Evolutionary conservation across 306 rosid genomes (phyloP), one percentile per base, ranked within the genome.

Genomic region (Cajanus cajan): DNA sequence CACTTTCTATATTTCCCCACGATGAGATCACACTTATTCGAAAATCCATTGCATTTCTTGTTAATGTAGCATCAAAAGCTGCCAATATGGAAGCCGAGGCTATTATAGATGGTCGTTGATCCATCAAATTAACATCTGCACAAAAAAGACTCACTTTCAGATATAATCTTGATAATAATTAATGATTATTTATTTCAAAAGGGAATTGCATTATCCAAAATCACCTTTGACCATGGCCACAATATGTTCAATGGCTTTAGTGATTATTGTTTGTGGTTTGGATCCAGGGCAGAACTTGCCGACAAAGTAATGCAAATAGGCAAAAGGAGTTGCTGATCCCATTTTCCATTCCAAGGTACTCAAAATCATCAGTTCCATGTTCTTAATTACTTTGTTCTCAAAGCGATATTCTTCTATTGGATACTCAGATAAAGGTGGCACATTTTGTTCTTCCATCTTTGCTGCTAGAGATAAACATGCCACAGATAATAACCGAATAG

Each of bases 391-490:
- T 63, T 66, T 84, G 71, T 62, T 85, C 75, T 92, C 90, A 79
- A 95, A 90, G 13, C 76, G n/a, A 70, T 79, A 88, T 34, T 82
- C 95, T 71, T 61, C 79, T 1, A 82, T 76, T 25, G 81, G 88
- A 57, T 83, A 91, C 52, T 88, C 89, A 4, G 91, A 90, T 45
- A 92, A 55, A 47, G 80, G 34, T 0, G 94, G 97, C 69, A 83
- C 90, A 6, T 45, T 78, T 45, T 74, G 81, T 80, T 95, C 98
- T 87, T 92, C 98, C 96, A 95, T 92, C 86, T 95, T 95, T 22
- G 97, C 98, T 33, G 98, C 98, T 63, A 95, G 68, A 7, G 97
- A 88, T 82, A 95, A 82, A 68, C 96, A 92, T 34, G 90, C 97
- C 68, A 91, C 88, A 14, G 96, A 88, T 79, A 91, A 50, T 39